Percentiles rank a stretch among this genome's conserved stretches.
Evolutionary conservation across 1,284 basidiomycete species (phyloP).

Genomic region (Boletellus deceptivus): DNA sequence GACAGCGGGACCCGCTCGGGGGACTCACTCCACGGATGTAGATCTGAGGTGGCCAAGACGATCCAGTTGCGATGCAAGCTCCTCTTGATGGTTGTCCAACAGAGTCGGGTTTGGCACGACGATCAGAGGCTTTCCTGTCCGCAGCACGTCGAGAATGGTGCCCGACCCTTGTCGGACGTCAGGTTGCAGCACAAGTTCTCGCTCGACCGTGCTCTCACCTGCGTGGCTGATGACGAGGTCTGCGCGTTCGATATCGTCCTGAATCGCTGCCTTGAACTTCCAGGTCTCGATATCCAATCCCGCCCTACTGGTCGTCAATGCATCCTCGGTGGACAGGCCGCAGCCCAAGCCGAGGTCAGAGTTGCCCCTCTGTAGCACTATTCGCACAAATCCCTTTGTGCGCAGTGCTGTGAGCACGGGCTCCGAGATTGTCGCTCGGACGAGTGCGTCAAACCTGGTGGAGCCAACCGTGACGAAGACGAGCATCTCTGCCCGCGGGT

Average conservation of each 20-base stretch:
- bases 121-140: constrained; percentile 73
- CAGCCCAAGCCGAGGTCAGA: constrained; percentile 33
- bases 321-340: constrained; percentile 16
- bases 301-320: constrained; percentile 29
- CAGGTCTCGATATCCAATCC: constrained; percentile 62
- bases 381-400: constrained; percentile 50
- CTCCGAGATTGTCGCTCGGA: constrained; percentile 59
- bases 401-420: constrained; percentile 54
- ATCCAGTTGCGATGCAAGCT: constrained; percentile 75
- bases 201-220: constrained; percentile 49
- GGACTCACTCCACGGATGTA: constrained; percentile 57
- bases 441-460: constrained; percentile 80
- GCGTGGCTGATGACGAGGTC: constrained; percentile 91
- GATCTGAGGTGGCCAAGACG: constrained; percentile 62
- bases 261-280: constrained; percentile 72
- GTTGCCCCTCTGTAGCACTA: constrained; percentile 79
- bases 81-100: constrained; percentile 92
- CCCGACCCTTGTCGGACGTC: constrained; percentile 70
- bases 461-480: constrained; percentile 89
- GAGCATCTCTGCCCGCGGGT: constrained; percentile 41
- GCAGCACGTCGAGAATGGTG: constrained; percentile 87
- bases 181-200: constrained; percentile 1
- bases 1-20: neutral
- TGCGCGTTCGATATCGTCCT: constrained; percentile 60
- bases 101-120: constrained; percentile 88